Base-by-base conservation (phyloP, 164 flowering plant species). In the Chloranthus sessilifolius region DNA sequence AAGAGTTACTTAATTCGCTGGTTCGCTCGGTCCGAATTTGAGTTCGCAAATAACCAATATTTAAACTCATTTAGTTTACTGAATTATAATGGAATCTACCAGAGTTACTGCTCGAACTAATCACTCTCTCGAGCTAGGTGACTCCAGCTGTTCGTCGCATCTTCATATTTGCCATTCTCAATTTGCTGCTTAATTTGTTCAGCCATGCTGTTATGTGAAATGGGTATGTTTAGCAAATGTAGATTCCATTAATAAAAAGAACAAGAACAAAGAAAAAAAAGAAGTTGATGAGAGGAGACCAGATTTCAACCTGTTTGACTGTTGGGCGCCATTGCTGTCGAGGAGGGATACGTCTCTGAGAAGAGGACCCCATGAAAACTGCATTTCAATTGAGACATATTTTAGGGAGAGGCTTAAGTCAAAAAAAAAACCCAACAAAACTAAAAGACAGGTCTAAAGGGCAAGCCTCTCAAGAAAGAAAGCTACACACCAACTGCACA, bases 351-450 rank as follows among this genome's bases (percentile, higher is more conserved):
- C 53, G 55, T 88, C 95, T 60, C 76, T 83, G 4, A 91, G 82
- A 5, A 91, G 76, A 67, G 98, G 94, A 4, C 82, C 98, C 96
- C 98, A 91, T 54, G 96, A 79, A 43, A 75, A 52, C 98, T 88
- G 74, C 68, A 62, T 36, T 38, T 43, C 39, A 15, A 50, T n/a
- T n/a, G n/a, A n/a, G n/a, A n/a, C n/a, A n/a, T n/a, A n/a, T n/a
- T n/a, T n/a, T n/a, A n/a, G n/a, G n/a, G n/a, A n/a, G n/a, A n/a
- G n/a, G n/a, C n/a, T n/a, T n/a, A n/a, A n/a, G n/a, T n/a, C n/a
- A n/a, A n/a, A n/a, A n/a, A n/a, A n/a, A n/a, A n/a, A n/a, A n/a
- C n/a, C n/a, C n/a, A n/a, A n/a, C n/a, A n/a, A n/a, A n/a, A n/a
- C n/a, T n/a, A n/a, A n/a, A n/a, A n/a, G n/a, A n/a, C n/a, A n/a